Evolutionary conservation across 352 stramenopile genomes (phyloP).

Genomic region (Phytophthora nicotianae): DNA sequence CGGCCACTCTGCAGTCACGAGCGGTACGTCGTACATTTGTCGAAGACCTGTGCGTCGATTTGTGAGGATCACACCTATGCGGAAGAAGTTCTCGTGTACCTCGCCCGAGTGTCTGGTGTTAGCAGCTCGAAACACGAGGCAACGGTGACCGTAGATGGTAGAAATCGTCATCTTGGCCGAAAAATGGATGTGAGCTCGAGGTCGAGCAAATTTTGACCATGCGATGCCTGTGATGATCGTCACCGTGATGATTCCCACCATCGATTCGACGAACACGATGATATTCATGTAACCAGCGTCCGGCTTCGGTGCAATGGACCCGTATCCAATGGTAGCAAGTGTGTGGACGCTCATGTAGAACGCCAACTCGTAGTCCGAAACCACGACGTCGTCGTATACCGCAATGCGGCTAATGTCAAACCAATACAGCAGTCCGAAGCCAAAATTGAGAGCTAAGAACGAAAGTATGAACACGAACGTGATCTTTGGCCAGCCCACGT

Average conservation of each 20-base stretch:
- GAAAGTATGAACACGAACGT: slow-evolving; percentile 72
- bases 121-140: slow-evolving; percentile 78
- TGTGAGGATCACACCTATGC: slow-evolving; percentile 82
- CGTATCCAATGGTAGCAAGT: slow-evolving; percentile 82
- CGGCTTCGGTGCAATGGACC: slow-evolving; percentile 61
- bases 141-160: slow-evolving; percentile 76
- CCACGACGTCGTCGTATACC: slow-evolving; percentile 51
- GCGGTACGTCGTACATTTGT: slow-evolving; percentile 84
- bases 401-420: slow-evolving; percentile 41
- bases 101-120: slow-evolving; percentile 84
- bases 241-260: slow-evolving; percentile 72
- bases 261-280: slow-evolving; percentile 78
- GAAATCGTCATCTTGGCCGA: slow-evolving; percentile 72
- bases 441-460: slow-evolving; percentile 69
- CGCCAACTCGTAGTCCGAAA: slow-evolving; percentile 65
- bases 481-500: slow-evolving; percentile 76
- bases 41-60: slow-evolving; percentile 82
- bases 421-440: slow-evolving; percentile 72
- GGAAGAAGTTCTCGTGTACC: slow-evolving; percentile 84
- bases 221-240: slow-evolving; percentile 89
- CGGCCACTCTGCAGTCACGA: slow-evolving; percentile 80
- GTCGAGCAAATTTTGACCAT: slow-evolving; percentile 86
- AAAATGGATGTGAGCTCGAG: slow-evolving; percentile 83
- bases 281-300: slow-evolving; percentile 76
- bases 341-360: slow-evolving; percentile 89